These are phyloP conservation scores for Coccomyxa sp. DNA, from an alignment of 139 green algal genomes.

Conservation along the genomic window DNA sequence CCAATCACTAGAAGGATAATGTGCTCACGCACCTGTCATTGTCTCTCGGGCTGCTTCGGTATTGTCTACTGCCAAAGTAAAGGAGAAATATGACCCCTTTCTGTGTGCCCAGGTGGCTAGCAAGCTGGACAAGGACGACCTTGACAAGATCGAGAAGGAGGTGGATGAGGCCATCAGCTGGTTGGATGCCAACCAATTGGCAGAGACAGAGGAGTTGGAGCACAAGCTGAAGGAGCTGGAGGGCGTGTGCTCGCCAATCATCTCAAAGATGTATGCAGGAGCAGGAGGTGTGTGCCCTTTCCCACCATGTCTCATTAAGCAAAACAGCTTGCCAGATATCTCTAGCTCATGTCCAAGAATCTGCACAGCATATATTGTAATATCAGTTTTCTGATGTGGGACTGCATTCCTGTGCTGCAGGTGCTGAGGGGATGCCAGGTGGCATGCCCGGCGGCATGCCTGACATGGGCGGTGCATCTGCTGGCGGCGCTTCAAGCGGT, in stretches of 20 bases:
- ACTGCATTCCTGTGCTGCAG: constrained; percentile 13
- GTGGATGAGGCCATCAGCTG: constrained; percentile 85
- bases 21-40: background rate
- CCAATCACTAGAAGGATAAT: background rate
- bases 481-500: constrained; percentile 16
- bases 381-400: background rate
- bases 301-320: background rate
- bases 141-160: constrained; percentile 82
- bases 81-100: too few species aligned
- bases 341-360: background rate
- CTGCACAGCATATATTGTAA: background rate
- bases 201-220: constrained; percentile 93
- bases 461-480: constrained; percentile 32
- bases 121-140: constrained; percentile 84
- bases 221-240: constrained; percentile 98
- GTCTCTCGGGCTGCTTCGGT: background rate
- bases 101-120: constrained; percentile 28
- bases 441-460: constrained; percentile 41
- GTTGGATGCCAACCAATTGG: constrained; percentile 93
- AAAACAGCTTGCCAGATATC: background rate
- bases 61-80: too few species aligned
- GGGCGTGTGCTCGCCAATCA: constrained; percentile 88
- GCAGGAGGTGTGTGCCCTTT: constrained; percentile 27
- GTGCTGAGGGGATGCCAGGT: constrained; percentile 27
- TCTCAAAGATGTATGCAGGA: constrained; percentile 74